A percentile compares a stretch with the other conserved stretches of the same genome.
These are phyloP conservation scores for Pseudoturritis turrita DNA, from an alignment of 345 rosid genomes.

Conservation along the genomic window DNA sequence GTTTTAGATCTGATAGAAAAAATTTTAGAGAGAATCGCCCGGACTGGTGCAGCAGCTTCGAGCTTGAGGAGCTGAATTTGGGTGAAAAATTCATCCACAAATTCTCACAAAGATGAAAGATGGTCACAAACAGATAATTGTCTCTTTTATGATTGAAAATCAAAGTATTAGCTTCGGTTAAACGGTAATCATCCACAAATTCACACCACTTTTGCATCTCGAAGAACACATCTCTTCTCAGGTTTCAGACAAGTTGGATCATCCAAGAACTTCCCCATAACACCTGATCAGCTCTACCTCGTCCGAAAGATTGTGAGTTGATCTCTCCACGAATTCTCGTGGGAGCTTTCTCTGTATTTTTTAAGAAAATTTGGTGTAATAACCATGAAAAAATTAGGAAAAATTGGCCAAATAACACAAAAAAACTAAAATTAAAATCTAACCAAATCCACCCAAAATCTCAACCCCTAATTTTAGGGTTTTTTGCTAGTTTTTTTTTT, in stretches of 20 bases:
- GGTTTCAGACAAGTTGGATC: neutral
- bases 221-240: neutral
- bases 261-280: neutral
- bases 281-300: neutral
- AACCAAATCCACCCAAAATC: no score
- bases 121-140: neutral
- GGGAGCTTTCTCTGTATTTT: neutral
- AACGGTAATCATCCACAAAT: neutral
- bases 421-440: no score
- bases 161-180: neutral
- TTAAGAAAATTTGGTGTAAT: no score
- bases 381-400: no score
- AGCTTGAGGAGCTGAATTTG: neutral
- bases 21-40: neutral
- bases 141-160: neutral
- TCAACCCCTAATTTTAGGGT: no score
- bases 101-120: no score
- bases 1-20: no score
- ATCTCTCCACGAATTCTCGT: neutral
- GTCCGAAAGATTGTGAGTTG: neutral
- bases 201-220: neutral
- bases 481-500: no score
- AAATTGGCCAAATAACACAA: no score
- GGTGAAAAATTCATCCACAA: no score
- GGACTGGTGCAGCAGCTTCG: neutral